These are phyloP conservation scores for Aquilaria malaccensis DNA, from an alignment of 345 rosid species.

Conservation along the genomic window DNA sequence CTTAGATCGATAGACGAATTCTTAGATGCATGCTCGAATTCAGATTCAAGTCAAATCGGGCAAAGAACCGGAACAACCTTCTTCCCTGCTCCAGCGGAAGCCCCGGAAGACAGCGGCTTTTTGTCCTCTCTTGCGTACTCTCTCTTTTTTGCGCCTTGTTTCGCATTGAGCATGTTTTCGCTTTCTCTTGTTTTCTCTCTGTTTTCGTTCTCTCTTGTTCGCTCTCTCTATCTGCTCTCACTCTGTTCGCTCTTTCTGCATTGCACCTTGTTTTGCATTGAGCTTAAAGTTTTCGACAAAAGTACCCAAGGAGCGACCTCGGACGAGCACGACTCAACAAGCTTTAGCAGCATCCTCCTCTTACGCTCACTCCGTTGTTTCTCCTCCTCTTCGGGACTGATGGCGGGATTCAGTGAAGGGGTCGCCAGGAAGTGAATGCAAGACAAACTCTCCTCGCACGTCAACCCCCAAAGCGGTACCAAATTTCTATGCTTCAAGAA, in stretches of 20 bases:
- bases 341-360: slow-evolving; percentile 31
- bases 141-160: slow-evolving; percentile 13
- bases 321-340: slow-evolving; percentile 40
- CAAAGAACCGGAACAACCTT: slow-evolving; percentile 21
- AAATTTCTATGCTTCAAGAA: no score
- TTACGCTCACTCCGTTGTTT: slow-evolving; percentile 7
- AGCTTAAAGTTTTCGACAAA: slow-evolving; percentile 47
- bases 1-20: no score
- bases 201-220: no score
- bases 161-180: no score
- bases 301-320: slow-evolving; percentile 64
- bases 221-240: no score
- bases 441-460: no score
- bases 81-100: slow-evolving; percentile 4
- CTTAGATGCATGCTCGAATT: no score
- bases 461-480: no score
- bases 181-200: no score
- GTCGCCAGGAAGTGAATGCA: no score
- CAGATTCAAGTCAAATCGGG: slow-evolving; percentile 14
- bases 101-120: slow-evolving; percentile 17
- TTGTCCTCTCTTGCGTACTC: slow-evolving; percentile 6
- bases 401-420: no score
- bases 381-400: slow-evolving; percentile 10
- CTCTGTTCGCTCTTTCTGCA: slow-evolving; percentile 19
- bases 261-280: slow-evolving; percentile 37